Evolutionary conservation across 2,329 filamentous ascomycete genomes (phyloP), one percentile per base, ranked within the genome.

Genomic region (Coniochaeta sp.): DNA sequence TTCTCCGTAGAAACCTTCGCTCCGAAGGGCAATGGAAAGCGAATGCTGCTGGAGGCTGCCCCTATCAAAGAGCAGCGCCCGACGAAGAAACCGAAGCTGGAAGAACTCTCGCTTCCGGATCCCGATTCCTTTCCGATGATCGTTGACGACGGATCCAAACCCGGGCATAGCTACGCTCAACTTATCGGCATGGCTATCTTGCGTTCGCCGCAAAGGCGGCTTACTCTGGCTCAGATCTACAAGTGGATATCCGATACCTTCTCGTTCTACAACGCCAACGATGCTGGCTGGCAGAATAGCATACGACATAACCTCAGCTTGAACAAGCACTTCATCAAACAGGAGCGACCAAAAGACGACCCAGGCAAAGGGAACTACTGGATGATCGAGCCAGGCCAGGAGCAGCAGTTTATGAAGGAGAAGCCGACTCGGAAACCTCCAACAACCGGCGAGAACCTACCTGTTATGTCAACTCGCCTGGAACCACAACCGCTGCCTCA

Each of bases 211-310:
- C 83, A 86, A 55, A 85, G 91, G 54, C 86, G 89, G 50, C 77
- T 97, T 56, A 97, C 94, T 1, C 78, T 99, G 16, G 85, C 91
- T 24, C 91, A 96, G 68, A 99, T 99, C 60, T 99, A 97, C 78
- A 96, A 95, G 66, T 99, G 94, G 92, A 97, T 99, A 61, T 95
- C 90, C n/a, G 89, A 95, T 66, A 91, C 86, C 16, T 97, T 88
- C 66, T 85, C 82, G 5, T 96, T 92, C 70, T 99, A 97, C 73
- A 85, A 82, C 59, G 81, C 83, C 40, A 81, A 85, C 52, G 91
- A 96, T 61, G 84, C 88, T 10, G 92, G 94, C 56, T 99, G 94
- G 94, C 92, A 97, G 70, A 99, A 99, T 70, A 97, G 94, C 73
- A 99, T 99, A 67, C 87, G 94, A 30, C 94, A 99, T 70, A 99